Evolutionary conservation across 306 rosid species (phyloP).

Genomic region (Prunus kanzakura): DNA sequence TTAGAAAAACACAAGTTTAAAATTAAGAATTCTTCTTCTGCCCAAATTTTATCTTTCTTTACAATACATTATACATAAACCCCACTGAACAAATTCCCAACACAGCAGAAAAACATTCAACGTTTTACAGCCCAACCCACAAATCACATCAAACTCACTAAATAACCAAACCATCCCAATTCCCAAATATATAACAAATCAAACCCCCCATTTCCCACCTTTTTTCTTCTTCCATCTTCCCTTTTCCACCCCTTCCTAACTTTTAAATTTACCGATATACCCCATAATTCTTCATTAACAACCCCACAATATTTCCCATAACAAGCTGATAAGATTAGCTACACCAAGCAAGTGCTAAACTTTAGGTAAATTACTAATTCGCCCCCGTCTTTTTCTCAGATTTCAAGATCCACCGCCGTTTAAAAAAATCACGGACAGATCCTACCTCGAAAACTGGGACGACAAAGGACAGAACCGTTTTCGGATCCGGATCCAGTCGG

Average conservation of each 20-base stretch:
- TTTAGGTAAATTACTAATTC: conserved; percentile 18
- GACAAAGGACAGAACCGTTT: neutral
- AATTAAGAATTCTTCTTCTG: neutral
- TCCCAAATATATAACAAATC: conserved; percentile 27
- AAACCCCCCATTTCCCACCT: conserved; percentile 30
- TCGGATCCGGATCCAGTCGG: neutral
- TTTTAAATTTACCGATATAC: conserved; percentile 2
- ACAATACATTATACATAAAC: conserved; percentile 23
- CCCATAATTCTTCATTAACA: conserved; percentile 10
- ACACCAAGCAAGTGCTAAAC: conserved; percentile 1
- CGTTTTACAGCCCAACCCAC: neutral
- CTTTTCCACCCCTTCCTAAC: conserved; percentile 3
- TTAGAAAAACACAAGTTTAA: neutral
- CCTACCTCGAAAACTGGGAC: conserved; percentile 28
- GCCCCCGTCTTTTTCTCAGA: conserved; percentile 27
- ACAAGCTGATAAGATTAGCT: conserved; percentile 1
- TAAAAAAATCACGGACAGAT: conserved; percentile 70
- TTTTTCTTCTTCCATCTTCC: conserved; percentile 13
- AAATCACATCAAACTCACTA: neutral
- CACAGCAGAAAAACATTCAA: conserved; percentile 24
- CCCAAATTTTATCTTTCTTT: conserved; percentile 23
- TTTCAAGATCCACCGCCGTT: conserved; percentile 60
- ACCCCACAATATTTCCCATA: conserved; percentile 1
- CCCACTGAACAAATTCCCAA: conserved; percentile 17
- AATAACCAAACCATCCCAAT: neutral